Evolutionary conservation across 139 green algal species (phyloP).

Genomic region (Tetradesmus lagerheimii): DNA sequence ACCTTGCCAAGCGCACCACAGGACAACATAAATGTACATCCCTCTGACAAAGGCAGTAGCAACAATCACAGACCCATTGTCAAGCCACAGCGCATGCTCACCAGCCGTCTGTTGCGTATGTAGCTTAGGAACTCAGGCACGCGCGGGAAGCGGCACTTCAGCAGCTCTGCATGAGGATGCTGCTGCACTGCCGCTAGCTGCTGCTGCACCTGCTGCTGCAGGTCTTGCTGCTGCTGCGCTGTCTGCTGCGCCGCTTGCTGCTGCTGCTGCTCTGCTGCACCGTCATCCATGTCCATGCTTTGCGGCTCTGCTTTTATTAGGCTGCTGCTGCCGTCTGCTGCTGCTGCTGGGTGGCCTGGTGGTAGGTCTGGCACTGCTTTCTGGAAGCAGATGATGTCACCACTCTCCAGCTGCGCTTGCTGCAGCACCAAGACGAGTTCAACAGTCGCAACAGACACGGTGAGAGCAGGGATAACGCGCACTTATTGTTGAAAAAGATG

Average conservation of each 20-base stretch:
- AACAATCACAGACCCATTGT: too few species aligned
- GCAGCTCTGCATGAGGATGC: not conserved
- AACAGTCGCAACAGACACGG: not conserved
- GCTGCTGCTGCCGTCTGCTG: conserved; percentile 37
- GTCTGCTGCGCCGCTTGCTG: conserved; percentile 10
- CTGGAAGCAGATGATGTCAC: conserved; percentile 93
- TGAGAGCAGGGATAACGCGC: too few species aligned
- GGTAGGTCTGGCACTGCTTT: conserved; percentile 27
- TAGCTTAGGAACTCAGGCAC: conserved; percentile 41
- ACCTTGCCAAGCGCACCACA: too few species aligned
- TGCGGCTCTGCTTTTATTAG: not conserved
- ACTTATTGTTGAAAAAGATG: too few species aligned
- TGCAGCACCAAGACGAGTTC: not conserved
- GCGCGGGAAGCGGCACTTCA: conserved; percentile 17
- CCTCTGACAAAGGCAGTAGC: too few species aligned
- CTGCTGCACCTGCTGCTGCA: conserved; percentile 32
- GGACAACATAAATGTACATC: too few species aligned
- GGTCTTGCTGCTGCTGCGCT: not conserved
- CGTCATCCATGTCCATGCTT: conserved; percentile 23
- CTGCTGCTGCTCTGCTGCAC: conserved; percentile 15
- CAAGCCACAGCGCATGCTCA: not conserved
- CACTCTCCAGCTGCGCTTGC: conserved; percentile 80
- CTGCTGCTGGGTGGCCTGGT: not conserved
- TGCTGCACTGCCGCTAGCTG: conserved; percentile 9
- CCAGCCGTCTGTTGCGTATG: conserved; percentile 33